These are phyloP conservation scores for Serendipita vermifera DNA, from an alignment of 768 basidiomycete genomes.

Conservation along the genomic window DNA sequence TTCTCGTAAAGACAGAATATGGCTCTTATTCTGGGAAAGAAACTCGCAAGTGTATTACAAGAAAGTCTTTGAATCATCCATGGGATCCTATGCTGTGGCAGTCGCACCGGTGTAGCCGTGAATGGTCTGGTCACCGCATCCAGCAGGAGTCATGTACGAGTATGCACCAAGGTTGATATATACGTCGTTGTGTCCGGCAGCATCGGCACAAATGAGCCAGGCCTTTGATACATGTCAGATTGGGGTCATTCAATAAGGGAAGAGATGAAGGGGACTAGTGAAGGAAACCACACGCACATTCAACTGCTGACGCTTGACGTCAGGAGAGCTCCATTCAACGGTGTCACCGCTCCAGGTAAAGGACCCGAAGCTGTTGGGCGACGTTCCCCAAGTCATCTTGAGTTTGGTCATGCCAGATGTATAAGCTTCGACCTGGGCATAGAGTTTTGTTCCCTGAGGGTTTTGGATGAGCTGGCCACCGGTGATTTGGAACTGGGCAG, in stretches of 20 bases:
- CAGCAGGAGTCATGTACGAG: background rate
- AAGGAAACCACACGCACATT: conserved; percentile 1
- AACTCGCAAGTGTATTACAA: too few relatives aligned
- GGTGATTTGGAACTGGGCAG: conserved; percentile 3
- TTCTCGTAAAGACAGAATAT: too few relatives aligned
- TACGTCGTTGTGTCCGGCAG: background rate
- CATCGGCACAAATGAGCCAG: background rate
- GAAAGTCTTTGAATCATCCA: too few relatives aligned
- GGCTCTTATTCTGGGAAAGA: too few relatives aligned
- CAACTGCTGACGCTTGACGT: background rate
- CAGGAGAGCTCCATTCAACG: background rate
- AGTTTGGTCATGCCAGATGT: background rate
- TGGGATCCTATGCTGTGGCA: background rate
- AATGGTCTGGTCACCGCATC: conserved; percentile 8
- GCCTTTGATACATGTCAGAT: background rate
- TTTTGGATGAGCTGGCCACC: background rate
- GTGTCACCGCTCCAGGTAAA: conserved; percentile 8
- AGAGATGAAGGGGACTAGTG: background rate
- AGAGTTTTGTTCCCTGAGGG: background rate
- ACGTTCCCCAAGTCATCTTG: background rate
- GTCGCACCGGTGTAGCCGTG: conserved; percentile 3
- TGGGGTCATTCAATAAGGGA: background rate
- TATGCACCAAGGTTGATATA: conserved; percentile 6
- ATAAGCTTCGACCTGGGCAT: background rate
- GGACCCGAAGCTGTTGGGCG: background rate